Base-by-base conservation (phyloP, 805 yeast species). In the Metschnikowia arizonensis region DNA sequence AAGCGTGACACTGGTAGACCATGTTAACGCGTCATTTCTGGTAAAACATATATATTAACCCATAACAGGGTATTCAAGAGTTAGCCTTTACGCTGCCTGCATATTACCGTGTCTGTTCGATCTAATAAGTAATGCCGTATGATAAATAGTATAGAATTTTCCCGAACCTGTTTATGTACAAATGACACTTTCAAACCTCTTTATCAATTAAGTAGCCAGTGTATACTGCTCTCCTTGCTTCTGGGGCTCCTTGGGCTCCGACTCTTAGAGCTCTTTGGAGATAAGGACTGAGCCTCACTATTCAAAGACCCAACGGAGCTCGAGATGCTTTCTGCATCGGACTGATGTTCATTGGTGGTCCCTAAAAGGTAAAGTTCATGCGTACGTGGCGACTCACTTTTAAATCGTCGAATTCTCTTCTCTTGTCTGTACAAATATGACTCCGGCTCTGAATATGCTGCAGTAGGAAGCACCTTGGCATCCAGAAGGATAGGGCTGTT, bases 321-420 rank as follows among this genome's bases (percentile, higher is more conserved):
- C 11, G 19, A 15, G 23, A 30, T 31, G n/a, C 42, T 30, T 6
- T 29, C 42, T 14, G 21, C 34, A 9, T 36, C 40, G 18, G 40
- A 37, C 24, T n/a, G 33, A 5, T 37, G 33, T 12, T 37, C 33
- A 6, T n/a, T 18, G 11, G 33, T n/a, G 9, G 25, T 29, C 7
- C 33, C 29, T 19, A 34, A 34, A 10, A 34, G 12, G 32, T 28
- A 37, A 10, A 15, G 24, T 10, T 24, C 36, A 33, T 33, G 36
- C 25, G 33, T 37, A 4, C 15, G 40, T 10, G 40, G 40, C 18
- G 40, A 37, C 25, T 37, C 33, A n/a, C 40, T 37, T 14, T 37
- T 28, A 12, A 29, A 12, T 17, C 33, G 40, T 18, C 33, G 25
- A 12, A 28, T n/a, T 21, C 50, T 49, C 25, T 47, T 46, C 50